Percentiles rank a stretch among this genome's conserved stretches.
phyloP scores from a whole-genome alignment of 495 filamentous ascomycete species.

The Apiosordaria backusii region DNA sequence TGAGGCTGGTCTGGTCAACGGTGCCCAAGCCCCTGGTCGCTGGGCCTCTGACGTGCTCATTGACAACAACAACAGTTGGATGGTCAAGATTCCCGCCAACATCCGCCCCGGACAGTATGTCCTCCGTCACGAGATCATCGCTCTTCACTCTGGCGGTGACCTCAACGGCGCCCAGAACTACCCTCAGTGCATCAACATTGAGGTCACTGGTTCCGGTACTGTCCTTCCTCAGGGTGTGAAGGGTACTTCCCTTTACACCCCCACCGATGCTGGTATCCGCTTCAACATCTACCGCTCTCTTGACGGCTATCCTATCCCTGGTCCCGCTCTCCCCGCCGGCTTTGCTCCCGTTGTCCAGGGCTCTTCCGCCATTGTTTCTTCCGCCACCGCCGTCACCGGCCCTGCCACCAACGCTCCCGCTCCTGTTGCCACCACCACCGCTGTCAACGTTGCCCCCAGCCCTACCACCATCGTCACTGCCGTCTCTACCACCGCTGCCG shows the following conservation, averaged over 20 bases:
- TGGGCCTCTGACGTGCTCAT: conserved; percentile 53
- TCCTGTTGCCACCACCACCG: conserved; percentile 15
- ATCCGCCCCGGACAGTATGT: conserved; percentile 71
- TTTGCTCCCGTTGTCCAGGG: conserved; percentile 16
- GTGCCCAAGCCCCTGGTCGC: conserved; percentile 45
- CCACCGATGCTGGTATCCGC: conserved; percentile 59
- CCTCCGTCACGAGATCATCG: conserved; percentile 78
- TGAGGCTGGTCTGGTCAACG: conserved; percentile 57
- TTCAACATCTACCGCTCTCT: conserved; percentile 59
- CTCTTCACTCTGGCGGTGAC: conserved; percentile 63
- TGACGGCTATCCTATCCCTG: conserved; percentile 46
- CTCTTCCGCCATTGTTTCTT: conserved; percentile 16
- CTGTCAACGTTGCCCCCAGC: conserved; percentile 10
- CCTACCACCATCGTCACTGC: conserved; percentile 6
- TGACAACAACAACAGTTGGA: conserved; percentile 64
- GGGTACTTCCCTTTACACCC: conserved; percentile 59
- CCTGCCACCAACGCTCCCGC: conserved; percentile 13
- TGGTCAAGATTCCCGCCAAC: conserved; percentile 61
- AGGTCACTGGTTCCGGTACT: conserved; percentile 63
- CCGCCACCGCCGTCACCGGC: conserved; percentile 22
- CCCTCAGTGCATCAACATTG: conserved; percentile 73
- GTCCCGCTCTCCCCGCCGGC: conserved; percentile 41
- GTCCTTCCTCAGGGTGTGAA: conserved; percentile 54
- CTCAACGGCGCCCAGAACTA: conserved; percentile 72
- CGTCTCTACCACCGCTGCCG: conserved; percentile 13